Percentiles rank a stretch among this genome's conserved stretches.
phyloP scores from a whole-genome alignment of 2,329 filamentous ascomycete genomes.

The Aspergillus fumigatiaffinis region DNA sequence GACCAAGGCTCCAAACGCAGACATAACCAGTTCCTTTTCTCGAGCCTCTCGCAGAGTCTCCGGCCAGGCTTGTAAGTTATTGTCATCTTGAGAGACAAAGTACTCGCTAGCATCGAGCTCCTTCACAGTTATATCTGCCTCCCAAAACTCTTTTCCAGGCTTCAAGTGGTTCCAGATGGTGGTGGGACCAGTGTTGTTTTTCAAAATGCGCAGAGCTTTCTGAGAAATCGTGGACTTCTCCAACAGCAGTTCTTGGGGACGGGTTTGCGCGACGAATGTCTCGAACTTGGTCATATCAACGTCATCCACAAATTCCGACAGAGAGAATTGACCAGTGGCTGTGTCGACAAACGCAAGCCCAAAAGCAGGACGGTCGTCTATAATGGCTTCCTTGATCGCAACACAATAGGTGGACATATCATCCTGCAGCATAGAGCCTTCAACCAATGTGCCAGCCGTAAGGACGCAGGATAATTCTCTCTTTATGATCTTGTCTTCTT shows the following conservation, averaged over 20 bases:
- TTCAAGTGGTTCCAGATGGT: constrained; percentile 96
- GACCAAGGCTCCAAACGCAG: constrained; percentile 80
- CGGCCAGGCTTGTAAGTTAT: constrained; percentile 70
- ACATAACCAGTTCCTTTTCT: constrained; percentile 81
- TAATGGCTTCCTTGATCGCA: constrained; percentile 76
- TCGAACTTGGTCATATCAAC: constrained; percentile 94
- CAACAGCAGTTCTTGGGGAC: constrained; percentile 80
- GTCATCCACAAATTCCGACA: constrained; percentile 91
- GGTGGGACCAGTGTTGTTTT: constrained; percentile 88
- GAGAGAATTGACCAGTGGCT: constrained; percentile 88
- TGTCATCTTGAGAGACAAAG: constrained; percentile 60
- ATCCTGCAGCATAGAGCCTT: constrained; percentile 93
- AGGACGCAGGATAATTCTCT: constrained; percentile 87
- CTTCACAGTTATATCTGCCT: constrained; percentile 72
- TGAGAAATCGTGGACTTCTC: constrained; percentile 83
- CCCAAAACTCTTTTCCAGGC: constrained; percentile 83
- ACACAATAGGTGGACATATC: constrained; percentile 97
- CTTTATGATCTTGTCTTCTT: constrained; percentile 88
- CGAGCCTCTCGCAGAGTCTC: constrained; percentile 65
- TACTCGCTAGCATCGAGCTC: constrained; percentile 79
- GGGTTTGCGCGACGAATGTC: constrained; percentile 88
- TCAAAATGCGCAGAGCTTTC: constrained; percentile 88
- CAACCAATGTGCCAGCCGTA: constrained; percentile 87
- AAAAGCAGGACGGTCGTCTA: constrained; percentile 74
- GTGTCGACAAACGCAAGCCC: constrained; percentile 93